Base-by-base conservation (phyloP, 2,329 filamentous ascomycete genomes). In the Neonectria faginata region DNA sequence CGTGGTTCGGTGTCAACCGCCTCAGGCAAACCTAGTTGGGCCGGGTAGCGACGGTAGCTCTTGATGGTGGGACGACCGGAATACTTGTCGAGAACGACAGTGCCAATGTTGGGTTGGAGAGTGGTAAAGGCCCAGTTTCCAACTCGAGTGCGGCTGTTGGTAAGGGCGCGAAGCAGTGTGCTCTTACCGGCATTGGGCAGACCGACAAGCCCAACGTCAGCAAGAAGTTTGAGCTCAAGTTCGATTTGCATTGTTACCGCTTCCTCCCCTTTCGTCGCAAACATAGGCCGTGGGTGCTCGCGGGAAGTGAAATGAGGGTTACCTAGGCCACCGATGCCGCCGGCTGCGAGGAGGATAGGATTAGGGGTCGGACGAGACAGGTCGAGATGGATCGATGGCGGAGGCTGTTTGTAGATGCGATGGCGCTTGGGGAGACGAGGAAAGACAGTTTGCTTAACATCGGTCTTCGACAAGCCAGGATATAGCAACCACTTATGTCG, bases 51-150 rank as follows among this genome's bases (percentile, higher is more conserved):
- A 5, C 75, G 74, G 57, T 75, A 77, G 56, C 79, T 80, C 47
- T 77, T 79, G 50, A 86, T 78, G 6, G 81, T 60, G 1, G 94
- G 93, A 0, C 92, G 88, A 2, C 94, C 93, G 62, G 89, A 90
- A 81, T 96, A 88, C 76, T 94, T 88, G 78, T 99, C 96, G 11
- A 99, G 86, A 14, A 98, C 91, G 7, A 99, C 93, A 0, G 96
- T 99, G 55, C 96, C 96, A 59, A 99, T 97, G 71, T 97, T 97
- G 3, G 96, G 96, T 71, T 94, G 91, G 9, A 99, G 84, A 0
- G 96, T 99, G 3, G 96, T 99, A 78, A 99, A 99, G 10, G 94
- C 95, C 96, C 96, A 99, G 77, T 92, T 90, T 44, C 96, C 96
- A 31, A 99, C 89, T 42, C 96, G 88, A 2, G 96, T 93, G 64